Base-by-base conservation (phyloP, 2,329 filamentous ascomycete species). In the Colletotrichum tofieldiae region DNA sequence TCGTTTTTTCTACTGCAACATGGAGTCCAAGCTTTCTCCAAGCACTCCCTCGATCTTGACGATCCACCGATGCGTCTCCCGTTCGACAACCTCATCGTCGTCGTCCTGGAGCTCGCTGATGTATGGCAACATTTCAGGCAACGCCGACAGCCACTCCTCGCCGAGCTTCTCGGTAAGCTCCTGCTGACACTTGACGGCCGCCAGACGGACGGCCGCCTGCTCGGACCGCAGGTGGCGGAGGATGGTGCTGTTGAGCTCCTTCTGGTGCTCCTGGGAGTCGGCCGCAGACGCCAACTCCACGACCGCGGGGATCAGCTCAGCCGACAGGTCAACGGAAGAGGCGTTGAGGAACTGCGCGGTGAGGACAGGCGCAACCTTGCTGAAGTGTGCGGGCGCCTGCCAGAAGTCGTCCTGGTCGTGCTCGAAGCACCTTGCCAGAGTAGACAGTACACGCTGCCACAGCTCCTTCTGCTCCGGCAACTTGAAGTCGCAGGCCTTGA, bases 41-140 rank as follows among this genome's bases (percentile, higher is more conserved):
- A 98, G 84, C 39, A 97, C 93, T 58, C 90, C 92, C 83, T 98
- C 96, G 79, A 99, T 97, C 83, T 92, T 91, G 79, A 92, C 89
- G 77, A 98, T 96, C 96, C 96, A 98, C 78, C 91, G 88, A 79
- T 95, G 90, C 47, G 95, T 96, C 85, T 98, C 95, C 79, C 91
- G 87, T 85, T 99, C 96, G 32, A 99, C 96, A 37, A 89, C 88
- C 84, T 98, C 96, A 79, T 98, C 95, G 76, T 98, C 96, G 80
- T 99, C 96, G 80, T 99, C 96, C 84, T 98, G 93, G 78, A 98
- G 82, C 85, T 99, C 96, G 78, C 94, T 97, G 77, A 99, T 98
- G 75, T 96, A 94, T 26, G 97, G 96, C 80, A 99, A 84, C 93
- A 98, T 98, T 88, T 99, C 96, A 0, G 96, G 94, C 79, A 98